These are phyloP conservation scores for Fusarium sp. DNA, from an alignment of 2,329 filamentous ascomycete species.

Conservation along the genomic window DNA sequence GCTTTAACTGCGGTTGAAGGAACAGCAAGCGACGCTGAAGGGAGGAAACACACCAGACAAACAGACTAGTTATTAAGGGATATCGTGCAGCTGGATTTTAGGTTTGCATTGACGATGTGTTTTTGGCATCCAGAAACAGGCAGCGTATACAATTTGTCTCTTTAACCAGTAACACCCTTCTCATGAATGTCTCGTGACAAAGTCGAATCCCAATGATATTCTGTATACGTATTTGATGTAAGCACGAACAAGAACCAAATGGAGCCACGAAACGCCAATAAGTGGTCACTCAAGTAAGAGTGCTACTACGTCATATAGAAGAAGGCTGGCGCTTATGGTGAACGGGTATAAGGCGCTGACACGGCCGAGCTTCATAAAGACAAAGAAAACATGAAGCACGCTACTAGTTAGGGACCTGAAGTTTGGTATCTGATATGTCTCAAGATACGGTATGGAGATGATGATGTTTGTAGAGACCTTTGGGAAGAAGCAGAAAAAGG, in stretches of 20 bases:
- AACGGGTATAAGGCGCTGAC: slow-evolving; percentile 16
- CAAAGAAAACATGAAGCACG: slow-evolving; percentile 14
- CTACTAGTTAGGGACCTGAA: slow-evolving; percentile 18
- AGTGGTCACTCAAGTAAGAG: not conserved
- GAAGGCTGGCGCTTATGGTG: slow-evolving; percentile 9
- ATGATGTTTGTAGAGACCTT: not conserved
- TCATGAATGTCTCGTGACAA: slow-evolving; percentile 2
- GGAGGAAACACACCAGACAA: slow-evolving; percentile 53
- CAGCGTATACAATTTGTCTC: slow-evolving; percentile 51
- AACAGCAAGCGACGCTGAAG: slow-evolving; percentile 45
- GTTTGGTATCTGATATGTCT: slow-evolving; percentile 11
- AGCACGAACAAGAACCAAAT: not conserved
- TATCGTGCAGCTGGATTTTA: slow-evolving; percentile 54
- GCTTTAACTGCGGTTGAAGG: slow-evolving; percentile 41
- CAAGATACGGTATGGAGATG: slow-evolving; percentile 10
- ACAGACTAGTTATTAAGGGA: slow-evolving; percentile 54
- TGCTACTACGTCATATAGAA: slow-evolving; percentile 24
- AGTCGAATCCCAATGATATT: not conserved
- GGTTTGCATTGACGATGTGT: slow-evolving; percentile 54
- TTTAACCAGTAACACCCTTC: slow-evolving; percentile 3
- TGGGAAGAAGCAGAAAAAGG: not conserved
- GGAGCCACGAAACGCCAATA: not conserved
- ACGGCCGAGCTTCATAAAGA: slow-evolving; percentile 20
- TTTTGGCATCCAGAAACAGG: slow-evolving; percentile 49
- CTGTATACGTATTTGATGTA: not conserved